Base-by-base conservation (phyloP, 2,329 filamentous ascomycete species). In the Calonectria montana region DNA sequence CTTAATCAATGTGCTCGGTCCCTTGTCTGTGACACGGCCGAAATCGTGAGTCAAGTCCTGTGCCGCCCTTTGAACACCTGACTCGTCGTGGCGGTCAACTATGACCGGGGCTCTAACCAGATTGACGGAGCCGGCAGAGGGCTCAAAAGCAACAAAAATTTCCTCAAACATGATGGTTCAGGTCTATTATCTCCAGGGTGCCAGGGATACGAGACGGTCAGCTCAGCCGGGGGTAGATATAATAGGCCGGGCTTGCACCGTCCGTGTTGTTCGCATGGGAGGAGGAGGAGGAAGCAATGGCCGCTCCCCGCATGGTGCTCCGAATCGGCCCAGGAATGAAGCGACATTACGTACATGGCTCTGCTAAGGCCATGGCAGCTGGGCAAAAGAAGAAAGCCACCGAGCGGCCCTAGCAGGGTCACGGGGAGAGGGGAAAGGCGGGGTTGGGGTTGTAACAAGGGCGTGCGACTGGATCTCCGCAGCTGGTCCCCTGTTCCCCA, bases 391-490 rank as follows among this genome's bases (percentile, higher is more conserved):
- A 37, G 64, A 16, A 57, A 35, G 47, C 29, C 21, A 41, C 25
- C 31, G 50, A 41, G 64, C 41, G 64, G 35, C 27, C 21, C 53
- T 27, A 15, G 64, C 48, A 45, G 48, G 64, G 62, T 37, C 53
- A 66, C 23, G 45, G 7, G 48, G 45, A 48, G 57, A 48, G 64
- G 64, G 64, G 45, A 65, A 66, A 43, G 50, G 37, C 53, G 64
- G 64, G 53, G 64, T 57, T 37, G 63, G 53, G 64, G 64, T 31
- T 39, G n/a, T n/a, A 57, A 66, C 18, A 25, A 66, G 64, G 25
- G 53, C 53, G 43, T 25, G 31, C 18, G 23, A 66, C 43, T 66
- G 64, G 48, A 55, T 65, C 35, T 65, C 45, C 47, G 53, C 53
- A 59, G 39, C 41, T 18, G 27, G 50, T 27, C 27, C 29, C 43